Conservation (phyloP, 306 rosid genomes). For the Benincasa hispida region DNA sequence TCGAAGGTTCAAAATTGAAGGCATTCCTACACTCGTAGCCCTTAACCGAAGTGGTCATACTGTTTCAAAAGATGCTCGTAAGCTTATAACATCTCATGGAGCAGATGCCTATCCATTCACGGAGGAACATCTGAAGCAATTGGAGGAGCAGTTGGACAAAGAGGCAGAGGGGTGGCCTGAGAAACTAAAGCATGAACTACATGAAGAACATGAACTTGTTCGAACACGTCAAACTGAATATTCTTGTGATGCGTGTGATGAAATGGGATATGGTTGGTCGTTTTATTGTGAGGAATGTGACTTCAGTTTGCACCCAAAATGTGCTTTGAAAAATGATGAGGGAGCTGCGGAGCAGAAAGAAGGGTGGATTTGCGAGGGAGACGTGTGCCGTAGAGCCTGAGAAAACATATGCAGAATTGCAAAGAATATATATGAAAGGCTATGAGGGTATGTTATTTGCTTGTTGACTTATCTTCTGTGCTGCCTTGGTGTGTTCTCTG, state of each 20-base stretch:
- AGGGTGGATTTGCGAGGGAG: constrained; percentile 51
- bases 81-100: constrained; percentile 27
- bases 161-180: constrained; percentile 55
- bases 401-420: constrained; percentile 19
- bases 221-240: constrained; percentile 18
- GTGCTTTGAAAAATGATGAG: constrained; percentile 28
- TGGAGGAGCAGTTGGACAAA: constrained; percentile 33
- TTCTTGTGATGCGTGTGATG: constrained; percentile 30
- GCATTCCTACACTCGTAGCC: constrained; percentile 56
- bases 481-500: not conserved
- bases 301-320: constrained; percentile 52
- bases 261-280: constrained; percentile 38
- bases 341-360: constrained; percentile 23
- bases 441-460: not conserved
- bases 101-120: constrained; percentile 71
- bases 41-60: constrained; percentile 56
- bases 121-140: constrained; percentile 28
- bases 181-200: constrained; percentile 31
- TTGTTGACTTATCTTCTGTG: not conserved
- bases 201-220: constrained; percentile 45
- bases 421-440: not conserved
- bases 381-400: constrained; percentile 37
- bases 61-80: constrained; percentile 38
- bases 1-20: constrained; percentile 41
- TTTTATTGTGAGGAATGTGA: constrained; percentile 49